Conservation (phyloP, 192 early-diverging fungal genomes). For the Coemansia sp. region DNA sequence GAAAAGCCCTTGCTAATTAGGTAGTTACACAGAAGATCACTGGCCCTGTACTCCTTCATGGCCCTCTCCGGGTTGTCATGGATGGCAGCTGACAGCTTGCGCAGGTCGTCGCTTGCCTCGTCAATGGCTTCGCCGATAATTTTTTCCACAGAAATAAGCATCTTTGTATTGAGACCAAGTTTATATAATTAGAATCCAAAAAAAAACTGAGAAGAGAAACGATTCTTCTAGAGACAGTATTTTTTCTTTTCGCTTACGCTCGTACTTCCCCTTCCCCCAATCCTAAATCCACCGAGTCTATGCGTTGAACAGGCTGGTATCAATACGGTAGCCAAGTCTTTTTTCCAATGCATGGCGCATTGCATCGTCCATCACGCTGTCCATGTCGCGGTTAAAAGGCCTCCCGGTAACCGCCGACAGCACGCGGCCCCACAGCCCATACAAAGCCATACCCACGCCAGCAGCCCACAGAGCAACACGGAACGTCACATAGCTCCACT, state of each 20-base stretch:
- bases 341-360: constrained; percentile 67
- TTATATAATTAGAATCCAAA: no score
- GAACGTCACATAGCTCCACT: constrained; percentile 49
- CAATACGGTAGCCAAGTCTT: constrained; percentile 77
- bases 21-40: constrained; percentile 63
- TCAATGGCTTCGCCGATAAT: constrained; percentile 22
- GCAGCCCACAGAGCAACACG: constrained; percentile 50
- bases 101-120: constrained; percentile 25
- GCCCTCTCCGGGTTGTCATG: constrained; percentile 63
- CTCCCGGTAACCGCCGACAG: constrained; percentile 20
- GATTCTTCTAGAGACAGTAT: not conserved
- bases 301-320: constrained; percentile 73
- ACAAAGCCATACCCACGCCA: constrained; percentile 42
- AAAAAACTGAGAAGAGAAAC: not conserved
- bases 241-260: no score
- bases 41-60: constrained; percentile 60
- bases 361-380: constrained; percentile 71
- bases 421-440: constrained; percentile 30
- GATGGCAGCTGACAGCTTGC: constrained; percentile 45
- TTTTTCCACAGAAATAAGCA: constrained; percentile 22
- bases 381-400: constrained; percentile 58
- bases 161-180: not conserved
- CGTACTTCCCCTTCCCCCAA: not conserved
- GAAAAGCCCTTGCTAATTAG: constrained; percentile 64
- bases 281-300: constrained; percentile 33